A percentile compares a stretch with the other conserved stretches of the same genome.
These are phyloP conservation scores for Rubia tinctorum DNA, from an alignment of 305 asterid species.

Conservation along the genomic window DNA sequence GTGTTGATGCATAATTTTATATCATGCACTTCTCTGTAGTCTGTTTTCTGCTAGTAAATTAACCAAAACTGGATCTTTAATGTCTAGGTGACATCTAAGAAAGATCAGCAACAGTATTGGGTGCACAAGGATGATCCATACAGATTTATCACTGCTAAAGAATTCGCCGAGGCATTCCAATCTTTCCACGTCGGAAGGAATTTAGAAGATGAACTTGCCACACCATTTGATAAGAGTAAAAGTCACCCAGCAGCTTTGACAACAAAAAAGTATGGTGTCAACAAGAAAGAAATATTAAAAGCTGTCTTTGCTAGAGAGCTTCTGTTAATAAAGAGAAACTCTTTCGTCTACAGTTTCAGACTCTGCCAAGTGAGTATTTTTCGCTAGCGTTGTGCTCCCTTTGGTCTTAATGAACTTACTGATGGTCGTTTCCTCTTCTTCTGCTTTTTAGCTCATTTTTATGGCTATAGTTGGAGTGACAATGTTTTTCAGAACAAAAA, in stretches of 20 bases:
- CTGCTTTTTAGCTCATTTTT: constrained; percentile 34
- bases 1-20: neutral
- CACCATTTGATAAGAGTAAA: constrained; percentile 71
- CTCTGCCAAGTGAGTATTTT: constrained; percentile 61
- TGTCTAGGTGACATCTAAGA: constrained; percentile 81
- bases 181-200: constrained; percentile 73
- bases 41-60: neutral
- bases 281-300: constrained; percentile 77
- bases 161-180: constrained; percentile 81
- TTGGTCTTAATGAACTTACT: neutral
- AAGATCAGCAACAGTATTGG: constrained; percentile 98
- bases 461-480: constrained; percentile 42
- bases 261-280: constrained; percentile 60
- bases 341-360: constrained; percentile 88
- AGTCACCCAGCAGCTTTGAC: constrained; percentile 81
- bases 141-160: constrained; percentile 49
- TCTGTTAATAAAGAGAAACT: constrained; percentile 85
- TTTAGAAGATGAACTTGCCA: constrained; percentile 74
- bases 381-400: neutral
- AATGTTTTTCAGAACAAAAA: constrained; percentile 48
- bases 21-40: neutral
- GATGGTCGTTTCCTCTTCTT: neutral
- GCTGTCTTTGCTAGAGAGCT: constrained; percentile 83
- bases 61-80: neutral
- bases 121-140: constrained; percentile 56